Evolutionary conservation across 192 early-diverging fungal genomes (phyloP).

Genomic region (Podochytrium sp.): DNA sequence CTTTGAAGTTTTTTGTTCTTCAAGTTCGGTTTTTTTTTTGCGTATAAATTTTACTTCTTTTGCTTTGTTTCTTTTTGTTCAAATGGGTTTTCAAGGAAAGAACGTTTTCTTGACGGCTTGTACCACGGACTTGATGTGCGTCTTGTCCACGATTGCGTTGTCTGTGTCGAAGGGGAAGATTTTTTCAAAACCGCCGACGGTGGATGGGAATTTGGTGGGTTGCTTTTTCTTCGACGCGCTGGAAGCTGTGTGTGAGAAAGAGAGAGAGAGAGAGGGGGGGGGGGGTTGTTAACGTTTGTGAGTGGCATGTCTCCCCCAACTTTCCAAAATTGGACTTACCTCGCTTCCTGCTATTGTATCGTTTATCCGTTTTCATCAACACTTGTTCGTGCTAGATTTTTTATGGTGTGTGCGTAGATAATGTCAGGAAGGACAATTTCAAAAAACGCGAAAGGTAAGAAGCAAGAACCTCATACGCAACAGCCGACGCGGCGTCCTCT

Average conservation of each 20-base stretch:
- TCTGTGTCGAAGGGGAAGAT: slow-evolving; percentile 35
- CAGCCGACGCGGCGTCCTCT: slow-evolving; percentile 30
- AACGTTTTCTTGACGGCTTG: slow-evolving; percentile 42
- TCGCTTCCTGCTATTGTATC: not conserved
- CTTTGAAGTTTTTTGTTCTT: not conserved
- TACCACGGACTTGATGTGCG: slow-evolving; percentile 35
- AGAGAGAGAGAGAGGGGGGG: not conserved
- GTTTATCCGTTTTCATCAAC: not conserved
- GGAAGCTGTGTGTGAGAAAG: not conserved
- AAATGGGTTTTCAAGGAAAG: not conserved
- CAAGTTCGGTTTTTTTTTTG: not conserved
- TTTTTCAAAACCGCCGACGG: slow-evolving; percentile 29
- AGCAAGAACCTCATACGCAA: not conserved
- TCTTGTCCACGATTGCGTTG: not conserved
- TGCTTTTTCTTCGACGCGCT: not conserved
- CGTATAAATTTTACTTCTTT: no score
- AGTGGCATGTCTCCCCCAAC: no score
- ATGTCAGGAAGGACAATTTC: no score
- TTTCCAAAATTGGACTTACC: slow-evolving; percentile 2
- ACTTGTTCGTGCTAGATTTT: not conserved
- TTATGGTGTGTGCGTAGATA: not conserved
- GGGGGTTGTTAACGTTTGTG: no score
- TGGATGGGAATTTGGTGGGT: not conserved
- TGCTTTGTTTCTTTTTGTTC: no score
- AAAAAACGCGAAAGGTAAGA: no score